Base-by-base conservation (phyloP, 257 asterid species). In the Ocimum tenuiflorum region DNA sequence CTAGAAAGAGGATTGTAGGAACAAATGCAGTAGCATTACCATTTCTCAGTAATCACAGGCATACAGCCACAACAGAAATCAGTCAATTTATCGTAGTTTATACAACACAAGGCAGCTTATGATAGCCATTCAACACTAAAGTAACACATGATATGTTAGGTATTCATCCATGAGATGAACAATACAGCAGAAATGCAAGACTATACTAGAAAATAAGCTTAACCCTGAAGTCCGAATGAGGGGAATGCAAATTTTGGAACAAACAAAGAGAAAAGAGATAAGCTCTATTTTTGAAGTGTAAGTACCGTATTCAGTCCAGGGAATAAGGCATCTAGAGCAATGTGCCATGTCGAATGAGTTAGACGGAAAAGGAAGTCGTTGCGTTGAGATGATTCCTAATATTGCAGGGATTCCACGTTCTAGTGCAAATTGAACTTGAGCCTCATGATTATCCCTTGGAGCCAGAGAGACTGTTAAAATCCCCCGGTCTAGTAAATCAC, bases 401-500 rank as follows among this genome's bases (percentile, higher is more conserved):
- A 83, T 76, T 13, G 89, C 89, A 3, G 89, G 89, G 56, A 81
- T 79, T 41, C 86, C 89, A 43, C 89, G 86, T 57, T 83, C 89
- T 8, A 83, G 68, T 24, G 86, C 86, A 19, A 81, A 83, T 50
- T 81, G 86, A 74, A 83, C 86, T 77, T 83, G 89, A 11, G 89
- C 89, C 62, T 83, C 77, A 4, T 83, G 86, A 56, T 81, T 81
- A 75, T 83, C 86, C 67, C 86, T 77, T 0, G 89, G 89, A n/a
- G 89, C 89, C 29, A 83, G 78, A 53, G 89, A 83, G 35, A 83
- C 73, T 0, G 89, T 77, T 19, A 83, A 56, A 60, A 83, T 79
- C 66, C 85, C 85, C 2, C 80, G 85, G 68, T 70, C 81, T 23
- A 83, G 70, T 55, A 83, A 72, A 69, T 79, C 79, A 41, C 86